These are phyloP conservation scores for Actinomortierella ambigua DNA, from an alignment of 371 early-diverging fungal species.

Conservation along the genomic window DNA sequence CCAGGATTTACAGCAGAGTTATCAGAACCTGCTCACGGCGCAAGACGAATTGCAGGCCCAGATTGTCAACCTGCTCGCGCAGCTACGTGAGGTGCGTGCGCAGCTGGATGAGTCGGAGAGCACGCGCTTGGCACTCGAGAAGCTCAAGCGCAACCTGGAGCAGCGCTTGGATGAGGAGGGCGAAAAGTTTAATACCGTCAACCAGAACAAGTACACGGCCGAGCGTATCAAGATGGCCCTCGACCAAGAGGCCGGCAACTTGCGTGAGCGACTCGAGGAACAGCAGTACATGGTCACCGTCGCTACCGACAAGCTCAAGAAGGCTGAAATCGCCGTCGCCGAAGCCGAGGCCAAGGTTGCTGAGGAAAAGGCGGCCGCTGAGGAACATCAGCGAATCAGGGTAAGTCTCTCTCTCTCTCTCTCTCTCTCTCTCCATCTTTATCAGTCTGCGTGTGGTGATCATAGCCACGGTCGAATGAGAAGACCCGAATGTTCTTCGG, in stretches of 20 bases:
- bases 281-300: constrained; percentile 57
- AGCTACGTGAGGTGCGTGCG: constrained; percentile 58
- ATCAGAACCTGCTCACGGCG: constrained; percentile 50
- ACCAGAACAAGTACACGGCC: constrained; percentile 63
- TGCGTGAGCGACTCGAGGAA: constrained; percentile 75
- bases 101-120: constrained; percentile 70
- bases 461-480: too few relatives aligned
- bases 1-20: constrained; percentile 59
- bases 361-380: constrained; percentile 66
- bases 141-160: constrained; percentile 72
- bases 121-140: constrained; percentile 60
- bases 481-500: too few relatives aligned
- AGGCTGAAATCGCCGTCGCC: constrained; percentile 60
- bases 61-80: constrained; percentile 48
- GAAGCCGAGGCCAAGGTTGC: constrained; percentile 65
- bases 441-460: too few relatives aligned
- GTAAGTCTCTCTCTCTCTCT: constrained; percentile 28
- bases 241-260: constrained; percentile 60
- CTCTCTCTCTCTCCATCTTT: neutral
- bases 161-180: constrained; percentile 74
- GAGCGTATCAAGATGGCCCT: constrained; percentile 58
- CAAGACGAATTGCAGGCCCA: constrained; percentile 62
- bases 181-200: constrained; percentile 67
- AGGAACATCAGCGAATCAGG: constrained; percentile 68
- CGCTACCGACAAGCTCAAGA: constrained; percentile 63